phyloP scores from a whole-genome alignment of 345 rosid genomes.

The Jatropha curcas region DNA sequence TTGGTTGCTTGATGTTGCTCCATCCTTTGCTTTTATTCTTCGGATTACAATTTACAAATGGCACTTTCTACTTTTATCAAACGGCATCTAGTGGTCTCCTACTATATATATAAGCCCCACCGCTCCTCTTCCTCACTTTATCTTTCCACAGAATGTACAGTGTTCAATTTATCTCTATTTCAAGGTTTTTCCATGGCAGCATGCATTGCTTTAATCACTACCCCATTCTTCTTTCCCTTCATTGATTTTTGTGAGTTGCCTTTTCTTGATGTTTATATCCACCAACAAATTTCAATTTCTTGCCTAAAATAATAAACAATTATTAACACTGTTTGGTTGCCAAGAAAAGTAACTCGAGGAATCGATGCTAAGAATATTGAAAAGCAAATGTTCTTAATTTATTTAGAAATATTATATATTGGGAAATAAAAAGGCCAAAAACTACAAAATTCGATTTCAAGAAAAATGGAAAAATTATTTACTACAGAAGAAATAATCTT shows the following conservation, averaged over 20 bases:
- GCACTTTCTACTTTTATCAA: not conserved
- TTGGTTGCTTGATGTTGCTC: not conserved
- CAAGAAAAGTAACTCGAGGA: too few species aligned
- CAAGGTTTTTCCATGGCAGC: too few species aligned
- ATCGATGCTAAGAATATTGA: not conserved
- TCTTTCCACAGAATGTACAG: not conserved
- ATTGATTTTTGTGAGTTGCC: not conserved
- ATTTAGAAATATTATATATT: too few species aligned
- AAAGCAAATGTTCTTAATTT: not conserved
- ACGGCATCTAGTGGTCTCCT: not conserved
- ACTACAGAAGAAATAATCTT: not conserved
- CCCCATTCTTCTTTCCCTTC: not conserved
- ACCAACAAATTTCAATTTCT: not conserved
- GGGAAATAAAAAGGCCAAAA: not conserved
- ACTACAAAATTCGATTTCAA: not conserved
- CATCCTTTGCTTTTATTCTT: slow-evolving; percentile 1
- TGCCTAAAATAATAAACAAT: too few species aligned
- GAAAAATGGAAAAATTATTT: slow-evolving; percentile 7
- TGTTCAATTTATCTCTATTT: not conserved
- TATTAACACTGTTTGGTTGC: too few species aligned
- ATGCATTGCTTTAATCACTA: too few species aligned
- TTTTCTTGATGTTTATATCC: not conserved
- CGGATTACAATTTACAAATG: not conserved
- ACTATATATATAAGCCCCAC: not conserved
- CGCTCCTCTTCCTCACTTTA: not conserved